Conservation (phyloP, 148 eudicot species). For the Vaccinium myrtillus region DNA sequence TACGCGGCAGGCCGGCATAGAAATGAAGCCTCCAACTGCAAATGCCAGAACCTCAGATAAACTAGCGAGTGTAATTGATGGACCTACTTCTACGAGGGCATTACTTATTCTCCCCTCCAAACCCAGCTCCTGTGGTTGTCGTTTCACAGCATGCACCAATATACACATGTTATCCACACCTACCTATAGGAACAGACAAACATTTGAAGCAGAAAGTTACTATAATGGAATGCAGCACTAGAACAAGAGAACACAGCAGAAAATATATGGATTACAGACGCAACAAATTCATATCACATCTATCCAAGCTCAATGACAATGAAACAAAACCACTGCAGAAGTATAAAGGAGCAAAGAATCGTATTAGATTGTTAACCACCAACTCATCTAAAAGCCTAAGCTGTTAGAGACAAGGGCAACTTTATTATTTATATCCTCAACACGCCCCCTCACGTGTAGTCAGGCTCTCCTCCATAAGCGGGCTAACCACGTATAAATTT, state of each 20-base stretch:
- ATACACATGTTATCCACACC: conserved; percentile 99
- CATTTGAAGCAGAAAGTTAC: conserved; percentile 21
- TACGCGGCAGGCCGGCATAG: conserved; percentile 98
- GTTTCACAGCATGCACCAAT: conserved; percentile 88
- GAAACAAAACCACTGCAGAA: neutral
- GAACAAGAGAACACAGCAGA: conserved; percentile 2
- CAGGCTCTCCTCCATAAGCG: too few relatives aligned
- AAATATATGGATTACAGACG: neutral
- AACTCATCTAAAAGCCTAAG: too few relatives aligned
- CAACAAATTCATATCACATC: neutral
- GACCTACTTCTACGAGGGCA: conserved; percentile 98
- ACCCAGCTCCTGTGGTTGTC: conserved; percentile 77
- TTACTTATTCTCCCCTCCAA: conserved; percentile 86
- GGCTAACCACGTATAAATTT: too few relatives aligned
- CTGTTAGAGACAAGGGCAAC: too few relatives aligned
- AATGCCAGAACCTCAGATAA: conserved; percentile 96
- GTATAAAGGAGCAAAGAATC: neutral
- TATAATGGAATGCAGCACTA: neutral
- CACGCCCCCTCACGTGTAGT: too few relatives aligned
- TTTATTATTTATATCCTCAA: too few relatives aligned
- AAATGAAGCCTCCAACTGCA: conserved; percentile 97
- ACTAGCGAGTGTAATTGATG: conserved; percentile 95
- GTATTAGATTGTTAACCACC: too few relatives aligned
- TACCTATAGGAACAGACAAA: conserved; percentile 44
- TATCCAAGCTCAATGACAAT: neutral